Conservation (phyloP, 306 rosid species). For the Cyclanthera cordifolia region DNA sequence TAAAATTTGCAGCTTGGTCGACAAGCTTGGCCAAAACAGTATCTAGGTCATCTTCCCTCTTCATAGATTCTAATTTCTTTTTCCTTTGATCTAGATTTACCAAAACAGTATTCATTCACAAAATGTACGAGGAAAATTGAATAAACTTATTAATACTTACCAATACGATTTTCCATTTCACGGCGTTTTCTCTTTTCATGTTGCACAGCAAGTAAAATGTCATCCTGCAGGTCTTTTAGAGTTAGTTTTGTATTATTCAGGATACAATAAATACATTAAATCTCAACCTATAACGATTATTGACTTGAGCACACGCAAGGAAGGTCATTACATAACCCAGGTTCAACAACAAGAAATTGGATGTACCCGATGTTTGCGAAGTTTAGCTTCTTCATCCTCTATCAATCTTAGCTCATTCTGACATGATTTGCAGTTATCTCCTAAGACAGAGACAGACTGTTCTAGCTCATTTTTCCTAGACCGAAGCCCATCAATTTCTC, state of each 20-base stretch:
- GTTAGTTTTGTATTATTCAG: neutral
- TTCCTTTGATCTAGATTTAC: conserved; percentile 51
- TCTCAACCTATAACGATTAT: neutral
- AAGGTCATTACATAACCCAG: neutral
- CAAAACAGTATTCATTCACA: conserved; percentile 18
- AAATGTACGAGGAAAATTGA: conserved; percentile 1
- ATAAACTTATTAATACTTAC: conserved; percentile 28
- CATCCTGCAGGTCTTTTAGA: conserved; percentile 39
- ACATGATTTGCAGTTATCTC: conserved; percentile 33
- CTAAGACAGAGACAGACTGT: conserved; percentile 33
- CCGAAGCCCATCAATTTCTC: conserved; percentile 55
- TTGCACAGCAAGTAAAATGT: conserved; percentile 25
- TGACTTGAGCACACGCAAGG: neutral
- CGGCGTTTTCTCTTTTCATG: conserved; percentile 40
- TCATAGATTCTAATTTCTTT: conserved; percentile 36
- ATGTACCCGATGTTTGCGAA: conserved; percentile 58
- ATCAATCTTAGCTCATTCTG: conserved; percentile 40
- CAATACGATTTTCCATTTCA: conserved; percentile 29
- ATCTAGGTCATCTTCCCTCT: conserved; percentile 46
- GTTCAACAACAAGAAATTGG: neutral
- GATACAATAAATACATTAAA: neutral
- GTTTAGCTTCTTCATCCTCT: conserved; percentile 51
- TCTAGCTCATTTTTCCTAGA: conserved; percentile 48
- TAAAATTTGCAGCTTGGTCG: conserved; percentile 45
- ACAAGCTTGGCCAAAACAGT: conserved; percentile 46